A percentile compares a stretch with the other conserved stretches of the same genome.
phyloP scores from a whole-genome alignment of 164 flowering plant species.

The Nymphaea thermarum region DNA sequence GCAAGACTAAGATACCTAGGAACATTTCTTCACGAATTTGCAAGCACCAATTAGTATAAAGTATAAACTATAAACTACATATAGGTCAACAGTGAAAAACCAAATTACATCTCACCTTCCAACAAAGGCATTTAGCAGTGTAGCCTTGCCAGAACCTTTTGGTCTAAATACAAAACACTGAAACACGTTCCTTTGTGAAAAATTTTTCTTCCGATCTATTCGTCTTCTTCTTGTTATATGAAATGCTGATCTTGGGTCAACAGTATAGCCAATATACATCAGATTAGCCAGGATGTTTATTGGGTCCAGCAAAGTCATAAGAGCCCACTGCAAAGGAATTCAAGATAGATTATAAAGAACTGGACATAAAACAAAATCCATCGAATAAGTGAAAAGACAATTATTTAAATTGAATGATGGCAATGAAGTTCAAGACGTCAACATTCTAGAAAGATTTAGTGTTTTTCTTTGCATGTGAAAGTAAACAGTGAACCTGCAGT shows the following conservation, averaged over 20 bases:
- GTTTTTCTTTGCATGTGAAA: too few species aligned
- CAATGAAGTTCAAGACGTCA: too few species aligned
- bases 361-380: neutral
- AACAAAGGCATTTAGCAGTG: slow-evolving; percentile 60
- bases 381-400: too few species aligned
- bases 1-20: neutral
- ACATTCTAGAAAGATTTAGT: too few species aligned
- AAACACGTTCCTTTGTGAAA: slow-evolving; percentile 72
- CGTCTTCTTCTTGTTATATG: slow-evolving; percentile 68
- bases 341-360: neutral
- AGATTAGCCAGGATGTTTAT: slow-evolving; percentile 52
- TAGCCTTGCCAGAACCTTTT: slow-evolving; percentile 71
- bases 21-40: neutral
- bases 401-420: too few species aligned
- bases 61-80: neutral
- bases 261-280: slow-evolving; percentile 72
- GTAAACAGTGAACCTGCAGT: too few species aligned
- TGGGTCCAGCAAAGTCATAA: slow-evolving; percentile 86
- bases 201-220: slow-evolving; percentile 72
- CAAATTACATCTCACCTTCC: slow-evolving; percentile 46
- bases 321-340: slow-evolving; percentile 74
- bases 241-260: slow-evolving; percentile 63
- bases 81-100: neutral
- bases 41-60: too few species aligned
- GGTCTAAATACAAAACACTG: slow-evolving; percentile 99